A percentile compares a stretch with the other conserved stretches of the same genome.
phyloP scores from a whole-genome alignment of 352 stramenopile genomes.

The Phytophthora boehmeriae region DNA sequence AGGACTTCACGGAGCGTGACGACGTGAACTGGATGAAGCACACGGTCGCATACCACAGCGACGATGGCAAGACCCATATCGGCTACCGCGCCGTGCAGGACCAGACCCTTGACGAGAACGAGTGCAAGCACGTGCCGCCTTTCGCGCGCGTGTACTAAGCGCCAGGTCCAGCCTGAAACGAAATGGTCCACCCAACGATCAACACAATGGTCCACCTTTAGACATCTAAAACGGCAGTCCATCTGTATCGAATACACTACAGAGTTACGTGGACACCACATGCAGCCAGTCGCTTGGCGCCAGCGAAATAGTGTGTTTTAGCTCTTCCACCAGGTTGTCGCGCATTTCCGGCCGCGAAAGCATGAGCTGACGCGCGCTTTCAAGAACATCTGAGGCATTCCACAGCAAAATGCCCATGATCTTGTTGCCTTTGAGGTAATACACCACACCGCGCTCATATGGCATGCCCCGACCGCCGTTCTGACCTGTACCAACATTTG shows the following conservation, averaged over 20 bases:
- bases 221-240: too few species aligned
- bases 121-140: too few species aligned
- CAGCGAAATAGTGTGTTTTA: constrained; percentile 85
- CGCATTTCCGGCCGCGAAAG: constrained; percentile 69
- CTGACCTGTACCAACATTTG: constrained; percentile 7
- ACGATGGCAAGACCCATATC: too few species aligned
- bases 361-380: constrained; percentile 87
- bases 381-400: constrained; percentile 89
- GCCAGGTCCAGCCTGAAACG: neutral
- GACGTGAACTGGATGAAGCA: too few species aligned
- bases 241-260: too few species aligned
- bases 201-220: too few species aligned
- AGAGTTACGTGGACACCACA: constrained; percentile 52
- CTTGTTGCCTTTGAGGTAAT: constrained; percentile 90
- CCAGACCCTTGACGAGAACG: too few species aligned
- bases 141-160: too few species aligned
- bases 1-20: too few species aligned
- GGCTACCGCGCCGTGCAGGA: too few species aligned
- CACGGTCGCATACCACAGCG: too few species aligned
- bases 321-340: constrained; percentile 74
- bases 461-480: constrained; percentile 17
- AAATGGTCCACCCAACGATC: constrained; percentile 1
- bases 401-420: constrained; percentile 91
- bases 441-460: constrained; percentile 89
- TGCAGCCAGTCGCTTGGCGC: constrained; percentile 90